Conservation (phyloP, 805 yeast species). For the Candida tibetensis region DNA sequence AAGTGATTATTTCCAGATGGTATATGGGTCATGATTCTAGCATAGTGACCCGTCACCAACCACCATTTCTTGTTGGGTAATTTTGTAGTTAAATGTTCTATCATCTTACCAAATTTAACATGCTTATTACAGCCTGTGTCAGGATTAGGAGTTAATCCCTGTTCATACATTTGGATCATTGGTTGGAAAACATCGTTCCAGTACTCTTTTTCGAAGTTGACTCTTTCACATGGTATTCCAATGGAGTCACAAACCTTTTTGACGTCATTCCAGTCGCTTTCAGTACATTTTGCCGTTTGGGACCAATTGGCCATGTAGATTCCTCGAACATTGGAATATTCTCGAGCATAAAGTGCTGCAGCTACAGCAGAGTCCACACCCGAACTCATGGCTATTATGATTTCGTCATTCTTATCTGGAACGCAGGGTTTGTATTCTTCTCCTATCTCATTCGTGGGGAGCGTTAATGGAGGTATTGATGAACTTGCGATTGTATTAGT, state of each 20-base stretch:
- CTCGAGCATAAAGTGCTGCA: constrained; percentile 64
- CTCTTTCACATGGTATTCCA: constrained; percentile 67
- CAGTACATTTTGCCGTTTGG: constrained; percentile 66
- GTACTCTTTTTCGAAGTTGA: constrained; percentile 85
- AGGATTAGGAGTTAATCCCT: constrained; percentile 90
- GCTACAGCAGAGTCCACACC: constrained; percentile 95
- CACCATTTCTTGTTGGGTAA: constrained; percentile 53
- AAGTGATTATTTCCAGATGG: constrained; percentile 41
- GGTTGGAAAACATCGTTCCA: constrained; percentile 94
- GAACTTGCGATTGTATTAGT: too few species aligned
- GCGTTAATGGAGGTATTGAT: background rate
- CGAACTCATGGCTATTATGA: constrained; percentile 89
- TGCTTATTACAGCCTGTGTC: constrained; percentile 83
- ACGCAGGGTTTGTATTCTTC: constrained; percentile 31
- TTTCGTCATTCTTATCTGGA: constrained; percentile 55
- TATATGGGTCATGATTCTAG: constrained; percentile 45
- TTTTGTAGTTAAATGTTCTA: constrained; percentile 46
- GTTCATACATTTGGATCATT: constrained; percentile 69
- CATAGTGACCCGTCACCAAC: constrained; percentile 88
- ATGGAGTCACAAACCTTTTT: constrained; percentile 58
- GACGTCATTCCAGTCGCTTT: constrained; percentile 87
- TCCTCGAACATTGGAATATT: constrained; percentile 64
- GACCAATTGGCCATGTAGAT: constrained; percentile 95
- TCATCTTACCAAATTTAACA: constrained; percentile 82
- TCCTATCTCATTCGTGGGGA: constrained; percentile 1